Percentiles rank a stretch among this genome's conserved stretches.
These are phyloP conservation scores for Microcos paniculata DNA, from an alignment of 345 rosid species.

Conservation along the genomic window DNA sequence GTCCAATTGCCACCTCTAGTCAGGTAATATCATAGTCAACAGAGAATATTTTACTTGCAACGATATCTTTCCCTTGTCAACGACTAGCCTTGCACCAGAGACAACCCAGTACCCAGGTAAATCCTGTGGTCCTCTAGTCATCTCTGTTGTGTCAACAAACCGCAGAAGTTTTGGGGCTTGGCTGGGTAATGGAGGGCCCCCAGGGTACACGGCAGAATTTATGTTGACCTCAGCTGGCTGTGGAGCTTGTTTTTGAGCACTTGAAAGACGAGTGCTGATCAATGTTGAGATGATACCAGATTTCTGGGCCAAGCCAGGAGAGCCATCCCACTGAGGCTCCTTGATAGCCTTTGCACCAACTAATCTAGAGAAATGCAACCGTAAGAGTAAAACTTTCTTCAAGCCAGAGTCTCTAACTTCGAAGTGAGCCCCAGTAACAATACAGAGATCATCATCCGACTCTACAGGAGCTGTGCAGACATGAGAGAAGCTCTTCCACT, in stretches of 20 bases:
- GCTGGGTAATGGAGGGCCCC: constrained; percentile 89
- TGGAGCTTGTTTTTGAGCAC: constrained; percentile 64
- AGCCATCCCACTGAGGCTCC: constrained; percentile 87
- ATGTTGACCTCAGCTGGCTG: constrained; percentile 66
- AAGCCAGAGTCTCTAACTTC: constrained; percentile 43
- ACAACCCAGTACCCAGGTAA: constrained; percentile 96
- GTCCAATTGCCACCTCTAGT: constrained; percentile 1
- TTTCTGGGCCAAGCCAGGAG: constrained; percentile 69
- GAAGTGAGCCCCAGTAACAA: constrained; percentile 43
- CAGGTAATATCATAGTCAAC: constrained; percentile 52
- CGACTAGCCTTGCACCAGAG: constrained; percentile 81
- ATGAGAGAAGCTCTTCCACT: constrained; percentile 68
- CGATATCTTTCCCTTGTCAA: constrained; percentile 90
- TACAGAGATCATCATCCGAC: constrained; percentile 49
- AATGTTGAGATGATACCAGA: constrained; percentile 80
- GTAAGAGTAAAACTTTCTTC: constrained; percentile 72
- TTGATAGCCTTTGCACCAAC: constrained; percentile 57
- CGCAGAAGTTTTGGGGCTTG: constrained; percentile 83
- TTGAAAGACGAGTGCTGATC: constrained; percentile 44
- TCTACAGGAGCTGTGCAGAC: constrained; percentile 76
- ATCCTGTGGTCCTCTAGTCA: constrained; percentile 91
- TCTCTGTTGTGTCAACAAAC: constrained; percentile 88
- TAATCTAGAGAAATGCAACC: constrained; percentile 72
- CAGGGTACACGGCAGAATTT: constrained; percentile 95
- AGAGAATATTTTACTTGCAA: constrained; percentile 88